phyloP scores from a whole-genome alignment of 2,329 filamentous ascomycete species.

The Emergomyces africanus region DNA sequence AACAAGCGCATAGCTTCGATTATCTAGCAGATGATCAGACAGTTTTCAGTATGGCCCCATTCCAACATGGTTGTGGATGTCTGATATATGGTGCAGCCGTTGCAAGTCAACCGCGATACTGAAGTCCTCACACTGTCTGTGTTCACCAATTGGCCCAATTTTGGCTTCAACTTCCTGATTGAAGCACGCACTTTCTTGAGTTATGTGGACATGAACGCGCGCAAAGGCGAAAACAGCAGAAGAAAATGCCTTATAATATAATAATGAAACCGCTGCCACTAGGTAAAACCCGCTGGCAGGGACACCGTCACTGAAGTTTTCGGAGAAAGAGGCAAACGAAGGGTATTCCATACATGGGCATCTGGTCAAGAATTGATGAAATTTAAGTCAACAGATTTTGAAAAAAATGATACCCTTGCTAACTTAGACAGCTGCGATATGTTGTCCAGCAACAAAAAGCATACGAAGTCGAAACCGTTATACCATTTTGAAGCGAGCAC shows the following conservation, averaged over 20 bases:
- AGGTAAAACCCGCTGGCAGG: slow-evolving; percentile 70
- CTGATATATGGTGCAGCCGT: too few species aligned
- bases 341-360: not conserved
- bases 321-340: slow-evolving; percentile 12
- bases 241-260: slow-evolving; percentile 36
- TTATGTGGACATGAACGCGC: too few species aligned
- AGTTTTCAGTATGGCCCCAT: too few species aligned
- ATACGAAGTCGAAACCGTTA: not conserved
- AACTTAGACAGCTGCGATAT: not conserved
- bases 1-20: too few species aligned
- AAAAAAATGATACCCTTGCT: not conserved
- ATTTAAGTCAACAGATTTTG: slow-evolving; percentile 21
- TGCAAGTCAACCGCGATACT: too few species aligned
- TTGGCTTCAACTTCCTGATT: too few species aligned
- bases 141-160: too few species aligned
- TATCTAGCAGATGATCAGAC: too few species aligned
- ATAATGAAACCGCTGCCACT: slow-evolving; percentile 66
- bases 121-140: too few species aligned
- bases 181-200: too few species aligned
- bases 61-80: too few species aligned
- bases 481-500: not conserved
- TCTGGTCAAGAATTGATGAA: not conserved
- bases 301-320: slow-evolving; percentile 39
- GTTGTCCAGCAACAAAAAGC: not conserved
- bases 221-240: slow-evolving; percentile 55